Evolutionary conservation across 192 early-diverging fungal species (phyloP).

Genomic region (Backusella tuberculispora): DNA sequence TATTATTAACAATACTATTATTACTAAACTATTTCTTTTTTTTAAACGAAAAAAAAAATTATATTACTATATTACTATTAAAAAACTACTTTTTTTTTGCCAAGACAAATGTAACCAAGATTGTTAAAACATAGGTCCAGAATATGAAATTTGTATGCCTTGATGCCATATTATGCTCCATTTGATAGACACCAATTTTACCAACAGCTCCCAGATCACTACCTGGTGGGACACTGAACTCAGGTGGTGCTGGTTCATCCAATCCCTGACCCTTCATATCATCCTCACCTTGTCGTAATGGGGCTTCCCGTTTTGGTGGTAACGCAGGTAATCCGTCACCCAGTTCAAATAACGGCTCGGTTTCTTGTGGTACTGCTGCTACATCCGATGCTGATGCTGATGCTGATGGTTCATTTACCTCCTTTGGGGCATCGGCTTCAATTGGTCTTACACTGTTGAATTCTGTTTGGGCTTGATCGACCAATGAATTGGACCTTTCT

Average conservation of each 20-base stretch:
- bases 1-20: not conserved
- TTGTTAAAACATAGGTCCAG: not conserved
- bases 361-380: not conserved
- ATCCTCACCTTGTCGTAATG: not conserved
- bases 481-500: not conserved
- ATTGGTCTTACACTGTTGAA: no score
- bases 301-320: not conserved
- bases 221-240: not conserved
- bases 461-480: not conserved
- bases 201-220: constrained; percentile 2
- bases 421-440: no score
- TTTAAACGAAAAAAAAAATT: not conserved
- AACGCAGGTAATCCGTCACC: constrained; percentile 1
- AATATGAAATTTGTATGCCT: not conserved
- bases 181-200: constrained; percentile 15
- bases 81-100: not conserved
- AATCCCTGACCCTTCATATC: not conserved
- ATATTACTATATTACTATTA: not conserved
- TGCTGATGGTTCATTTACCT: not conserved
- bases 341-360: not conserved
- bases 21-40: not conserved
- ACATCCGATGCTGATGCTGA: not conserved
- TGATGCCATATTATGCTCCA: not conserved
- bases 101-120: not conserved
- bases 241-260: not conserved